Evolutionary conservation across 2,329 filamentous ascomycete species (phyloP).

Genomic region (Alternaria arbusti): DNA sequence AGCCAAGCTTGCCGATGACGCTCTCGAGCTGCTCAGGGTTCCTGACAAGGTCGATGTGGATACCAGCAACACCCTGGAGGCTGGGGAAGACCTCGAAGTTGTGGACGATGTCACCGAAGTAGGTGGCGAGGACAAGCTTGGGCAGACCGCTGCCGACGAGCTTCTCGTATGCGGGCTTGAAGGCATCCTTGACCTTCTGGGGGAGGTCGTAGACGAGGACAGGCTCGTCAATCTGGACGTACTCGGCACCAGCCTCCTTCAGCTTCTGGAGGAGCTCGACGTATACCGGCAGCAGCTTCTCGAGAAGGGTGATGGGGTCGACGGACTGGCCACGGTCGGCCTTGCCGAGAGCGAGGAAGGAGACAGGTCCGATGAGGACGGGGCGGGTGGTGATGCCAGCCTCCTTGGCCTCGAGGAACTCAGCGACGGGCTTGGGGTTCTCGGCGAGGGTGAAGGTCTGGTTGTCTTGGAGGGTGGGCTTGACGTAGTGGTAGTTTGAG

Average conservation of each 20-base stretch:
- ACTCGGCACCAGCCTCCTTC: constrained; percentile 94
- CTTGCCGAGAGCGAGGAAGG: constrained; percentile 97
- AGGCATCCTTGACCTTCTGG: constrained; percentile 89
- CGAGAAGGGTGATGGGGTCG: constrained; percentile 89
- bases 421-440: constrained; percentile 89
- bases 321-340: constrained; percentile 94
- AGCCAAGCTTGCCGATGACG: constrained; percentile 80
- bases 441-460: constrained; percentile 90
- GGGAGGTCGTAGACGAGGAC: constrained; percentile 94
- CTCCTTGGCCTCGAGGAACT: constrained; percentile 98
- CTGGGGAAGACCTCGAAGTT: constrained; percentile 90
- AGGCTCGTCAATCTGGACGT: constrained; percentile 98
- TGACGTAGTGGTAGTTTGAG: constrained; percentile 99
- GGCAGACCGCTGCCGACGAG: constrained; percentile 81
- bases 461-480: constrained; percentile 96
- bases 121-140: constrained; percentile 89
- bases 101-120: constrained; percentile 99
- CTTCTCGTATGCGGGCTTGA: constrained; percentile 97
- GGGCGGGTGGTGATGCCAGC: constrained; percentile 92
- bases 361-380: constrained; percentile 93
- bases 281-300: constrained; percentile 93
- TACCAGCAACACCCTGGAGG: constrained; percentile 74
- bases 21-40: constrained; percentile 96
- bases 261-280: constrained; percentile 90
- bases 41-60: constrained; percentile 96